Base-by-base conservation (phyloP, 2,329 filamentous ascomycete species). In the Aspergillus tubingensis region DNA sequence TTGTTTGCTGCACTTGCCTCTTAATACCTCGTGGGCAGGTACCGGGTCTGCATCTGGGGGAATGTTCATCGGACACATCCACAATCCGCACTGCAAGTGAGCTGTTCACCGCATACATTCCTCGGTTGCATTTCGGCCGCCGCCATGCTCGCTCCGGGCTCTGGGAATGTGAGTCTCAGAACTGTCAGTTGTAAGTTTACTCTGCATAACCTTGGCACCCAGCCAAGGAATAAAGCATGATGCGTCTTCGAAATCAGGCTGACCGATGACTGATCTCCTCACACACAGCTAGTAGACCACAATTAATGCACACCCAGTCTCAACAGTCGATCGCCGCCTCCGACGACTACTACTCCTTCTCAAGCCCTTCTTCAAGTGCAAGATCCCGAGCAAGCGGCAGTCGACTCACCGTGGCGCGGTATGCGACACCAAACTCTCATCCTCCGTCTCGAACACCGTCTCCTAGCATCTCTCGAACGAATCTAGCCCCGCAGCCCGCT, bases 291-390 rank as follows among this genome's bases (percentile, higher is more conserved):
- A 81, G 71, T 67, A 74, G 72, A 63, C 81, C 81, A 53, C 77
- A 81, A 66, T 67, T 82, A 53, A 67, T 74, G 13, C 77, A 76
- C 51, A 71, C 76, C 49, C 68, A 77, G 48, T 81, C 80, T 3
- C 74, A 77, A 62, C 80, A 78, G 65, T 83, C 81, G n/a, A 72
- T 77, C 41, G 75, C 79, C 50, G 80, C 79, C 38, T 81, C 80
- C 21, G 79, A 80, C 67, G 80, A 82, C 66, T 82, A 81, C 61
- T 81, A 79, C 64, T 81, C 80, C 15, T 76, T 81, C 61, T 80
- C 79, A 23, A 75, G 81, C 53, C 72, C 70, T 61, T 73, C 74
- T 48, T 74, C 75, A 25, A 76, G 75, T 60, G 73, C 71, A 56
- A 70, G 70, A 65, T 56, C 66, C n/a, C 59, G 64, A 48, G 68